Base-by-base conservation (phyloP, 1,139 yeast species). In the Hansenula sp. region DNA sequence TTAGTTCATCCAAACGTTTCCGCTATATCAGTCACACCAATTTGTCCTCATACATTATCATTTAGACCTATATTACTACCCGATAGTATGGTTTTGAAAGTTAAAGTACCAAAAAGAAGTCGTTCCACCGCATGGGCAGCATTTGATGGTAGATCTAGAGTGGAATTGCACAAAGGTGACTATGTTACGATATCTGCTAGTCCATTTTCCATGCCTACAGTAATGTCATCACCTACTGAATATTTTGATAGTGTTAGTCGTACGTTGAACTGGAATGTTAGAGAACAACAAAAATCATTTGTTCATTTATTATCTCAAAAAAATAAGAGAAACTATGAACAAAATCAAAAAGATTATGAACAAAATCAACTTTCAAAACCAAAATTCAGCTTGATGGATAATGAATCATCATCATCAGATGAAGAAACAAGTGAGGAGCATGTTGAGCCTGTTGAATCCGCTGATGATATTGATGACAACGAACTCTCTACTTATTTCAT, bases 21-120 rank as follows among this genome's bases (percentile, higher is more conserved):
- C 51, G 95, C 95, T 9, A 84, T 88, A 32, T 80, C 89, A 43
- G 88, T 88, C 3, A 88, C 96, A 0, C 96, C 96, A 0, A 86
- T 88, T 45, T 88, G 96, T 57, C 97, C 96, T 0, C 96, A 88
- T 53, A 86, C 96, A 0, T 69, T 88, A 35, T 85, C 95, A 4
- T 88, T 88, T 64, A 71, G 96, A 51, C 96, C 96, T 1, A 84
- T 88, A 43, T 69, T 88, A 43, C 66, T 88, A 26, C 96, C 96
- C 0, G 96, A 87, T 56, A 83, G 92, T 9, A 86, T 87, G 89
- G 71, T 75, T 30, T 65, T 88, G 45, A 82, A 77, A 52, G 84
- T 88, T 2, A 81, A 79, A 53, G 88, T 86, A 1, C 94, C 96
- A 0, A 53, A 63, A 32, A 65, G 76, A 34, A 78, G 87, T 42